Conservation (phyloP, 192 early-diverging fungal species). For the Rhizophagus clarus region DNA sequence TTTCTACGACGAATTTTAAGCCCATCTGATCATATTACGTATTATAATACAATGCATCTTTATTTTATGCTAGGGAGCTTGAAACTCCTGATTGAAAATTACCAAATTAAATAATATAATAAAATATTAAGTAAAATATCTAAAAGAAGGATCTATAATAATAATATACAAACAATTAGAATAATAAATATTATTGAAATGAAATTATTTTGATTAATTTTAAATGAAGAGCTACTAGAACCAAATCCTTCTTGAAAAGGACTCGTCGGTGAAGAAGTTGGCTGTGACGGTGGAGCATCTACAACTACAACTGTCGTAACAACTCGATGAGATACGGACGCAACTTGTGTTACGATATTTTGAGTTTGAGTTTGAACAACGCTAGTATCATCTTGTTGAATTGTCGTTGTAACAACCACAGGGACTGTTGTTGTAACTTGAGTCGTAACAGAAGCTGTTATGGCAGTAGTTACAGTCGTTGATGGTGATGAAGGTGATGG, state of each 20-base stretch:
- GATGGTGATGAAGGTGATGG: not conserved
- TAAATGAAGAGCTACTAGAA: not conserved
- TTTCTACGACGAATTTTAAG: no score
- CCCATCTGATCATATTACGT: no score
- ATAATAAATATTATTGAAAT: not conserved
- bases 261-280: not conserved
- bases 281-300: not conserved
- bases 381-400: not conserved
- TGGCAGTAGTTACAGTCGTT: not conserved
- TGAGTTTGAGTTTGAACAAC: not conserved
- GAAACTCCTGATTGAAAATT: no score
- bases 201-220: not conserved
- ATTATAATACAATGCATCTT: no score
- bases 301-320: not conserved
- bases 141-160: not conserved
- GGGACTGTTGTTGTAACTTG: no score
- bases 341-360: not conserved
- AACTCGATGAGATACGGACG: not conserved
- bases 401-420: not conserved
- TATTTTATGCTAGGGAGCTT: no score
- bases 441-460: not conserved
- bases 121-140: no score
- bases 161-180: not conserved
- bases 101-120: no score
- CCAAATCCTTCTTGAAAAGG: not conserved